Evolutionary conservation across 2,329 filamentous ascomycete species (phyloP), one percentile per base, ranked within the genome.

Genomic region (Pestalotiopsis sp.): DNA sequence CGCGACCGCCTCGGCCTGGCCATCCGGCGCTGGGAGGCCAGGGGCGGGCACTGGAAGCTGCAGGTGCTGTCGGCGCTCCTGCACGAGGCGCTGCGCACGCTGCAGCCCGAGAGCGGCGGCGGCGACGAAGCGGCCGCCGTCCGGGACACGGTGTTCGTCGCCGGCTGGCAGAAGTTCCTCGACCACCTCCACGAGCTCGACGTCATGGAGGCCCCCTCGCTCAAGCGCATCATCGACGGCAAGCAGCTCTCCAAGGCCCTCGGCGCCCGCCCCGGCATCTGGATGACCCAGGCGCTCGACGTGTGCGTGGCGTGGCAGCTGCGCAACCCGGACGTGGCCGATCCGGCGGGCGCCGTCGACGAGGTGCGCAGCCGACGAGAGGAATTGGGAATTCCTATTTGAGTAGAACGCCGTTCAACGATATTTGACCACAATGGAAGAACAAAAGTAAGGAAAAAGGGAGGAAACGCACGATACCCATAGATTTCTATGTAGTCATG

Each of bases 221-320:
- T 92, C 45, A 90, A 88, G 73, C 86, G 87, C 4, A 81, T 93
- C 27, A 83, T 97, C 41, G 93, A 97, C 76, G 95, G 96, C 17
- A 92, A 88, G 52, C 84, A 91, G 66, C 86, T 98, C 23, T 88
- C 90, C 20, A 86, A 90, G 70, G 89, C 88, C 4, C 84, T 98
- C 3, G 89, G 86, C 0, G 82, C 87, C n/a, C 90, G 89, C 71
- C 91, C 93, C 0, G 94, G 93, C 1, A 90, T 85, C n/a, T 98
- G 95, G 95, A 92, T 97, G 86, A 89, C 89, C 67, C 85, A 86
- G 60, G 94, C 94, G 3, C 82, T 97, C 61, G 92, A 97, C 39
- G 84, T 94, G 4, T 92, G 93, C 70, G 88, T 97, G 80, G 90
- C 90, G 70, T 98, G 95, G 94, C 96, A 98, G 80, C 86, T 98